A percentile compares a stretch with the other conserved stretches of the same genome.
These are phyloP conservation scores for Citrullus colocynthis DNA, from an alignment of 306 rosid genomes.

Conservation along the genomic window DNA sequence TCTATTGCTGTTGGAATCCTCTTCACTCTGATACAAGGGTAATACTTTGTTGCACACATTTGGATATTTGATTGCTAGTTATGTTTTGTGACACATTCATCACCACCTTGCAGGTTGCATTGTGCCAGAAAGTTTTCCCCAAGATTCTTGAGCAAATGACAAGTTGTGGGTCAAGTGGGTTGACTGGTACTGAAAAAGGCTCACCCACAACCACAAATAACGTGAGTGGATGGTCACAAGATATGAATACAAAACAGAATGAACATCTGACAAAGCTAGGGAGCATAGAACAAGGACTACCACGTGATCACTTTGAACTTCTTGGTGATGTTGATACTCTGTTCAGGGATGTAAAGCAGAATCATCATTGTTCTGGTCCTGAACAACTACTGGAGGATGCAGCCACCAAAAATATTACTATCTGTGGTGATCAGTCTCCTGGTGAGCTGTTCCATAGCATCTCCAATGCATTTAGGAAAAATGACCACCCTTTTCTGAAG, in stretches of 20 bases:
- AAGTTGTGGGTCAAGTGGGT: conserved; percentile 38
- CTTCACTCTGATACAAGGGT: conserved; percentile 94
- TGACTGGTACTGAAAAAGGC: conserved; percentile 18
- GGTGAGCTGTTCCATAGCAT: conserved; percentile 70
- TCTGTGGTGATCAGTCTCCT: conserved; percentile 45
- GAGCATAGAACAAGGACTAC: conserved; percentile 41
- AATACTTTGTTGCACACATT: conserved; percentile 12
- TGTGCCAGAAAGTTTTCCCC: conserved; percentile 81
- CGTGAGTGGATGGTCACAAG: conserved; percentile 32
- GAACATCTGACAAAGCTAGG: conserved; percentile 37
- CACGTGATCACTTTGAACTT: conserved; percentile 53
- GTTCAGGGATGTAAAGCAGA: conserved; percentile 57
- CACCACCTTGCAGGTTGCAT: conserved; percentile 43
- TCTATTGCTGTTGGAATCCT: conserved; percentile 87
- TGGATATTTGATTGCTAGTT: conserved; percentile 3
- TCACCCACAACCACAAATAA: conserved; percentile 23
- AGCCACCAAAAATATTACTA: conserved; percentile 20
- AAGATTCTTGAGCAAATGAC: conserved; percentile 91
- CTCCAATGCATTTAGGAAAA: conserved; percentile 70
- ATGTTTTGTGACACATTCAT: conserved; percentile 12
- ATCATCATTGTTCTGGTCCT: conserved; percentile 32
- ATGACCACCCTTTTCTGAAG: conserved; percentile 69
- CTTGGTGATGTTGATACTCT: conserved; percentile 62
- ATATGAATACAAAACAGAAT: conserved; percentile 42
- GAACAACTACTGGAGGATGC: conserved; percentile 28